Conservation (phyloP, 1,139 yeast genomes). For the Blastobotrys capitulatus region DNA sequence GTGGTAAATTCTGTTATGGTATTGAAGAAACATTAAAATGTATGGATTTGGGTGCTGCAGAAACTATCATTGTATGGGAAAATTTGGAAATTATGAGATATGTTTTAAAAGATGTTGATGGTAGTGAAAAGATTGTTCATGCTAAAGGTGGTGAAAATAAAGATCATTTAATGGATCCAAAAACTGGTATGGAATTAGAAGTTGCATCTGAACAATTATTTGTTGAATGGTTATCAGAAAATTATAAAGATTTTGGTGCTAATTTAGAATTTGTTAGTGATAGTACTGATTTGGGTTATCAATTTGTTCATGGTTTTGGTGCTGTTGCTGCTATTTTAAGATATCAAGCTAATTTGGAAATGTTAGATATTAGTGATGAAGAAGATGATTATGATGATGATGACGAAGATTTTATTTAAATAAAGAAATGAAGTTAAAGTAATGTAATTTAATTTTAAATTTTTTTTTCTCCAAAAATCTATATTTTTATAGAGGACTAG, state of each 20-base stretch:
- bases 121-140: conserved; percentile 60
- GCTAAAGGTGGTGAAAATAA: conserved; percentile 48
- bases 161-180: conserved; percentile 71
- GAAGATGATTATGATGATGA: conserved; percentile 64
- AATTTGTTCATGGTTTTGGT: conserved; percentile 96
- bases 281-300: conserved; percentile 96
- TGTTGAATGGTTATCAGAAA: conserved; percentile 97
- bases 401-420: conserved; percentile 15
- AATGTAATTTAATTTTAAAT: background rate
- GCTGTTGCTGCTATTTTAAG: conserved; percentile 96
- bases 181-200: conserved; percentile 88
- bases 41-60: conserved; percentile 92
- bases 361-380: conserved; percentile 81
- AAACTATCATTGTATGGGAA: conserved; percentile 85
- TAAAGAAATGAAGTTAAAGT: background rate
- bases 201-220: conserved; percentile 73
- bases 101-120: conserved; percentile 79
- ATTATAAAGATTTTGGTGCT: conserved; percentile 91
- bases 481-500: too few species aligned
- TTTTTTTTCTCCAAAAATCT: too few species aligned
- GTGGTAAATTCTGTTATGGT: conserved; percentile 97
- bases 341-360: conserved; percentile 95
- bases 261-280: conserved; percentile 93
- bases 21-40: conserved; percentile 95
- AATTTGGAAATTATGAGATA: conserved; percentile 81